These are phyloP conservation scores for Cryptomeria japonica DNA, from an alignment of 75 land plant genomes.

Conservation along the genomic window DNA sequence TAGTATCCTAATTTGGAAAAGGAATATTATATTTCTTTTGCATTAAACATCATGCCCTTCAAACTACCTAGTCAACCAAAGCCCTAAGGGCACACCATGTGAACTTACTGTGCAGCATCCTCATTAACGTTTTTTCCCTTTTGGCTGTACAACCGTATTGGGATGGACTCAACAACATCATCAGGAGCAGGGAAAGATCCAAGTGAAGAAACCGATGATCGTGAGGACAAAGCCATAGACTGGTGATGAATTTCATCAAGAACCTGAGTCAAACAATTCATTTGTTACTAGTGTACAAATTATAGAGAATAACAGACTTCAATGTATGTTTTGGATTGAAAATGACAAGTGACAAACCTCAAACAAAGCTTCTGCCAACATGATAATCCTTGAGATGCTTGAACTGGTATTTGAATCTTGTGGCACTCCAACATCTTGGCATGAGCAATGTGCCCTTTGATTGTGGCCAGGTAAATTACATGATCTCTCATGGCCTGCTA, in stretches of 20 bases:
- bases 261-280: slow-evolving; percentile 51
- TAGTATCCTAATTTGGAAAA: not conserved
- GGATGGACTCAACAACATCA: slow-evolving; percentile 74
- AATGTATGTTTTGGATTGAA: not conserved
- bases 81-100: not conserved
- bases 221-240: slow-evolving; percentile 79
- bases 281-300: not conserved
- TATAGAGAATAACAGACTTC: slow-evolving; percentile 10
- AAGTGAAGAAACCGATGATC: slow-evolving; percentile 67
- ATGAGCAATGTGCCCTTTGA: slow-evolving; percentile 68
- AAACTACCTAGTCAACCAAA: not conserved
- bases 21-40: not conserved
- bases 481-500: slow-evolving; percentile 72
- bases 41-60: not conserved
- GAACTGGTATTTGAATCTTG: slow-evolving; percentile 78
- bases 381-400: slow-evolving; percentile 93
- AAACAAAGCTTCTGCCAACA: slow-evolving; percentile 94
- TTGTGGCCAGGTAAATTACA: slow-evolving; percentile 79
- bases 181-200: slow-evolving; percentile 89
- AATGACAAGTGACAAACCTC: slow-evolving; percentile 53
- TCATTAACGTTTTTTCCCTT: slow-evolving; percentile 34
- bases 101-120: slow-evolving; percentile 81
- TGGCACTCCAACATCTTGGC: slow-evolving; percentile 43
- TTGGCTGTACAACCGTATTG: slow-evolving; percentile 55
- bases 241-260: slow-evolving; percentile 98